Evolutionary conservation across 2,329 filamentous ascomycete species (phyloP).

Genomic region (Tympanopsis confertula): DNA sequence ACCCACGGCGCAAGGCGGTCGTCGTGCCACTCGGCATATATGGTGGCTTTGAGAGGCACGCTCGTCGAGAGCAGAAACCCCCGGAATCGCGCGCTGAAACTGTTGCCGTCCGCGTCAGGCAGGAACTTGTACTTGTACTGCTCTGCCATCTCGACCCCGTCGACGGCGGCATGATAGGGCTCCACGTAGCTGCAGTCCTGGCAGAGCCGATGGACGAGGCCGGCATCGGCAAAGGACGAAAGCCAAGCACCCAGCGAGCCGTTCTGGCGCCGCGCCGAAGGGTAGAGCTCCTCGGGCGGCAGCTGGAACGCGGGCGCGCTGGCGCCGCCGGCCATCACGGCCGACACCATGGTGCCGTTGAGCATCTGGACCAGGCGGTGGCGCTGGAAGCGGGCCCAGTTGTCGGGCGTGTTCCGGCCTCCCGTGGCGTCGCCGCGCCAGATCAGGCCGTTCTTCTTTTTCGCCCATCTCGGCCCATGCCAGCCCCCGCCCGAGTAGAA

Average conservation of each 20-base stretch:
- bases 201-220: conserved; percentile 30
- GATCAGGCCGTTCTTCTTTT: conserved; percentile 41
- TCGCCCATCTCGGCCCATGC: conserved; percentile 43
- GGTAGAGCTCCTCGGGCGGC: conserved; percentile 27
- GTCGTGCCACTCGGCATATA: conserved; percentile 56
- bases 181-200: conserved; percentile 25
- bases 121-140: conserved; percentile 38
- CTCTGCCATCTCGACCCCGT: conserved; percentile 16
- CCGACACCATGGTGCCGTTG: conserved; percentile 45
- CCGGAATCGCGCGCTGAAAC: conserved; percentile 34
- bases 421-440: conserved; percentile 59
- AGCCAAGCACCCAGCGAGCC: conserved; percentile 28
- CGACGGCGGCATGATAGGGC: conserved; percentile 19
- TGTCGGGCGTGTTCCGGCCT: conserved; percentile 36
- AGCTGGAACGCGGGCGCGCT: conserved; percentile 36
- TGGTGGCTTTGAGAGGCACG: conserved; percentile 46
- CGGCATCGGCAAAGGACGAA: conserved; percentile 23
- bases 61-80: conserved; percentile 42
- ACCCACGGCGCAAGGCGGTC: conserved; percentile 45
- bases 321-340: conserved; percentile 27
- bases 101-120: conserved; percentile 47
- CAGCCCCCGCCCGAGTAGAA: conserved; percentile 44
- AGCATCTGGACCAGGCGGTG: conserved; percentile 60
- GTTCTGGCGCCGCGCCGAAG: conserved; percentile 21
- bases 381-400: conserved; percentile 60